Evolutionary conservation across 1,139 yeast genomes (phyloP).

Genomic region (Saccharomyces hybrid): DNA sequence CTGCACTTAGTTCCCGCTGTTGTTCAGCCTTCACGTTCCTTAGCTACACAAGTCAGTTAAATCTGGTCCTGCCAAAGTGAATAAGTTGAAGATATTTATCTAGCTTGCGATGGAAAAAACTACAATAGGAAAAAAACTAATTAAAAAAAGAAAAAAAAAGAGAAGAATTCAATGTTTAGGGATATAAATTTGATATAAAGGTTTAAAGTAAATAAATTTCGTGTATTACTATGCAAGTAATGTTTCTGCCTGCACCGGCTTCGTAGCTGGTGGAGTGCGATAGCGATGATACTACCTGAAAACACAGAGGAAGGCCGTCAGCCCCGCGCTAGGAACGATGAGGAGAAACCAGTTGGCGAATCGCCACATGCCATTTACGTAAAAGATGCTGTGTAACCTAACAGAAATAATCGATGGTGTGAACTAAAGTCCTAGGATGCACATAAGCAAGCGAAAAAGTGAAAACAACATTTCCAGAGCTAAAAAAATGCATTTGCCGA

Average conservation of each 20-base stretch:
- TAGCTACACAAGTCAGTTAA: neutral
- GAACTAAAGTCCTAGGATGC: neutral
- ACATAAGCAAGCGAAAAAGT: neutral
- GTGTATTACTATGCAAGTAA: neutral
- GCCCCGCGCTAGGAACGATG: constrained; percentile 1
- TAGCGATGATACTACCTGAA: neutral
- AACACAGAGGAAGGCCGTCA: neutral
- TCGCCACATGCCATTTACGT: constrained; percentile 1
- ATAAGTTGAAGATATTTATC: neutral
- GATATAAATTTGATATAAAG: neutral
- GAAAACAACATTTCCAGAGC: neutral
- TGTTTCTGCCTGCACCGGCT: neutral
- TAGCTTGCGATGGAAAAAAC: neutral
- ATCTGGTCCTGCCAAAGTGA: neutral
- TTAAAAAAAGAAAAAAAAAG: neutral
- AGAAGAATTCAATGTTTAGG: neutral
- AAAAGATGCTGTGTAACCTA: neutral
- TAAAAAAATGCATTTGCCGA: neutral
- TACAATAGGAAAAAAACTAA: neutral
- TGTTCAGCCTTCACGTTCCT: neutral
- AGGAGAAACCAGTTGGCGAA: neutral
- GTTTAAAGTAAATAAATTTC: neutral
- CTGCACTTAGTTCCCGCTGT: neutral
- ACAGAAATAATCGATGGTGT: neutral
- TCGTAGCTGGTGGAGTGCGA: neutral